Percentiles rank a stretch among this genome's conserved stretches.
Evolutionary conservation across 148 eudicot genomes (phyloP).

Genomic region (Rhododendron molle): DNA sequence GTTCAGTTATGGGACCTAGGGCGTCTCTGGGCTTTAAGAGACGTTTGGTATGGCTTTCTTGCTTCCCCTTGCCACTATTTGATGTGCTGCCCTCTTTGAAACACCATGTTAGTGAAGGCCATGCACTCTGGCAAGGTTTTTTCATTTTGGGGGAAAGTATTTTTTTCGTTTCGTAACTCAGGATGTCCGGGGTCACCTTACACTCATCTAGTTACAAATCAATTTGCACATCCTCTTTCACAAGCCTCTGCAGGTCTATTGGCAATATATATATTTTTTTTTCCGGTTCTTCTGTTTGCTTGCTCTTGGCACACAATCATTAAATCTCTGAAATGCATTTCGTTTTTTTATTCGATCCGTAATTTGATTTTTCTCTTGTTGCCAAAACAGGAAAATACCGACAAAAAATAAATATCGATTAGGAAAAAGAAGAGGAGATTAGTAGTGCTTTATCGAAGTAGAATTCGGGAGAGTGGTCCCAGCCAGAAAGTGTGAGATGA

Average conservation of each 20-base stretch:
- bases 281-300: neutral
- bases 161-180: too few species aligned
- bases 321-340: neutral
- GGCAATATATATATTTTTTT: too few species aligned
- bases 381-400: neutral
- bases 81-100: too few species aligned
- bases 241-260: too few species aligned
- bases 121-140: neutral
- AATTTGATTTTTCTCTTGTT: neutral
- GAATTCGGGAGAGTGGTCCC: constrained; percentile 44
- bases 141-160: too few species aligned
- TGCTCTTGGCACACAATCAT: neutral
- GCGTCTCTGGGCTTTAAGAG: too few species aligned
- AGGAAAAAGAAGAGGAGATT: neutral
- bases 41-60: too few species aligned
- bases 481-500: constrained; percentile 52
- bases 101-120: neutral
- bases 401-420: neutral
- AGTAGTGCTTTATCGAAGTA: neutral
- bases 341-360: neutral
- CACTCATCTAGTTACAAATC: too few species aligned
- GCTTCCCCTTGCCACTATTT: too few species aligned
- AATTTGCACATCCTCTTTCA: too few species aligned
- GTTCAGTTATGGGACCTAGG: too few species aligned
- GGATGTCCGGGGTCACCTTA: too few species aligned